Conservation (phyloP, 1,139 yeast genomes). For the Saccharomyces hybrid region DNA sequence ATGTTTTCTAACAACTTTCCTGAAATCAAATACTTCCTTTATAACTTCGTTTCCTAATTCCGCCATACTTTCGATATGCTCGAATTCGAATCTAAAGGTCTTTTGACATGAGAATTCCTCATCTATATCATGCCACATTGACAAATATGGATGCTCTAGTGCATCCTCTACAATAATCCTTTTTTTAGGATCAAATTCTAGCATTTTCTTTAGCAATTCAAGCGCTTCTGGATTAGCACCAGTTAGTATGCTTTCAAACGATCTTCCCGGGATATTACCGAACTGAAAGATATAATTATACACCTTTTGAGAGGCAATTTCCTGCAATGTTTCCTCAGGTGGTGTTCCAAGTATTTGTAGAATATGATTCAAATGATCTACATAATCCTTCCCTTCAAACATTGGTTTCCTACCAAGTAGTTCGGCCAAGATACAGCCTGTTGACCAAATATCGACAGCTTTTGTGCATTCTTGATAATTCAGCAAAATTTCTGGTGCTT, state of each 20-base stretch:
- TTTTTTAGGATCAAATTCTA: constrained; percentile 75
- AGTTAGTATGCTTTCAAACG: constrained; percentile 63
- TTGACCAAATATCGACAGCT: constrained; percentile 94
- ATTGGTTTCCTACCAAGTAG: constrained; percentile 84
- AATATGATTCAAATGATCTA: constrained; percentile 86
- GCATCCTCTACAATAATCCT: constrained; percentile 86
- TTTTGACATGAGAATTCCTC: constrained; percentile 83
- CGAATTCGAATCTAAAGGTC: constrained; percentile 83
- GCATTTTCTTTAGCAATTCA: constrained; percentile 70
- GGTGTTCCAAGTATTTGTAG: constrained; percentile 84
- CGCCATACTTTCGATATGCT: constrained; percentile 71
- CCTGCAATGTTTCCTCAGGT: constrained; percentile 65
- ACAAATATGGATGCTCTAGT: constrained; percentile 74
- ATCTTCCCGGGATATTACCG: constrained; percentile 74
- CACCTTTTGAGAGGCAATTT: constrained; percentile 82
- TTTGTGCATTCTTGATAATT: constrained; percentile 68
- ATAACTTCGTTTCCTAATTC: constrained; percentile 17
- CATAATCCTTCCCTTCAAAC: constrained; percentile 89
- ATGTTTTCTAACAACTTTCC: background rate
- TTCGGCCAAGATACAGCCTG: constrained; percentile 91
- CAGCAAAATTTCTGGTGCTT: background rate
- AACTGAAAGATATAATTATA: constrained; percentile 83
- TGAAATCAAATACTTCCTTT: background rate
- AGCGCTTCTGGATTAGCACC: constrained; percentile 79
- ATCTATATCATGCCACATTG: constrained; percentile 90